These are phyloP conservation scores for Perilla frutescens DNA, from an alignment of 257 asterid species.

Conservation along the genomic window DNA sequence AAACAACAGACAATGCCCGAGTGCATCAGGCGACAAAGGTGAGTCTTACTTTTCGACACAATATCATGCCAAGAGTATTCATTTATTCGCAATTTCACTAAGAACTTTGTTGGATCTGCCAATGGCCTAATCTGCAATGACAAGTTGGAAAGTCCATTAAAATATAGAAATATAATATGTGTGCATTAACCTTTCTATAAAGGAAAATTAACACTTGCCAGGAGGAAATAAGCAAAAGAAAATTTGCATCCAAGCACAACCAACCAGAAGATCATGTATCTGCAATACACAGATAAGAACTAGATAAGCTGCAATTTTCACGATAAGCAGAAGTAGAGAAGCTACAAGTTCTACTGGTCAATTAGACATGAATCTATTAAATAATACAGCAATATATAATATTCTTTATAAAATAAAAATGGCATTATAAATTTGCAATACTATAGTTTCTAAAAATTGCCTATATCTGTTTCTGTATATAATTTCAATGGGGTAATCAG, in stretches of 20 bases:
- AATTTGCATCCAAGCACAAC: slow-evolving; percentile 85
- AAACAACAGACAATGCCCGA: slow-evolving; percentile 13
- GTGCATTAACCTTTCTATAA: slow-evolving; percentile 10
- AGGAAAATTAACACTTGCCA: slow-evolving; percentile 55
- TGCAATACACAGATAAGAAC: slow-evolving; percentile 46
- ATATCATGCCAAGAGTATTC: slow-evolving; percentile 92
- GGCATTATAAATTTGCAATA: not conserved
- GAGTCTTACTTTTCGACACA: slow-evolving; percentile 71
- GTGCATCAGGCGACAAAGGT: slow-evolving; percentile 24
- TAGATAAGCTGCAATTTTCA: slow-evolving; percentile 15
- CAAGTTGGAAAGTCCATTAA: slow-evolving; percentile 29
- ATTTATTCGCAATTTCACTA: slow-evolving; percentile 50
- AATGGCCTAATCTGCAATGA: slow-evolving; percentile 78
- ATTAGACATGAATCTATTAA: slow-evolving; percentile 14
- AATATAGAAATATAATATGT: slow-evolving; percentile 24
- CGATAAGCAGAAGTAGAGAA: slow-evolving; percentile 1
- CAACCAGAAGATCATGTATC: slow-evolving; percentile 92
- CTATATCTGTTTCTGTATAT: not conserved
- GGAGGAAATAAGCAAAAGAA: slow-evolving; percentile 87
- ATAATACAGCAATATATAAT: not conserved
- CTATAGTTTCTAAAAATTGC: slow-evolving; percentile 1
- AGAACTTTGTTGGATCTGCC: slow-evolving; percentile 67
- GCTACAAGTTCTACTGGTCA: not conserved
- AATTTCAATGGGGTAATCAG: not conserved
- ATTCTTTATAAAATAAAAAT: not conserved